phyloP scores from a whole-genome alignment of 345 rosid genomes.

The Gossypium anomalum region DNA sequence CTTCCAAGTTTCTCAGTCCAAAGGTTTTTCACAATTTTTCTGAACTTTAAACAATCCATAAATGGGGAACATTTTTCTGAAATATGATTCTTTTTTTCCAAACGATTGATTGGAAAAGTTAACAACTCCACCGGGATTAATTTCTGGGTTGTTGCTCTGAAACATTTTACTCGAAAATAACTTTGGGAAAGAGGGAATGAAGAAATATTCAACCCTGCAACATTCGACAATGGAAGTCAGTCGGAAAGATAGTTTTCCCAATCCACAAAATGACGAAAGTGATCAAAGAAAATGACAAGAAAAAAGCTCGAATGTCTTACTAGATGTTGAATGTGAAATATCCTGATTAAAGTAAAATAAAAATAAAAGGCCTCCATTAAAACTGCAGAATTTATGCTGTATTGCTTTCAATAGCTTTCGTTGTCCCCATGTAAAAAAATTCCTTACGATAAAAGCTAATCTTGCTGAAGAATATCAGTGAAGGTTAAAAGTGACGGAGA shows the following conservation, averaged over 20 bases:
- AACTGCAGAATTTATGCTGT: not conserved
- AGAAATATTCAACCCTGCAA: no score
- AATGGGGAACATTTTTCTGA: no score
- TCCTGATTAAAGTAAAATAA: no score
- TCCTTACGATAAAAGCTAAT: not conserved
- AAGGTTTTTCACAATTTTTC: no score
- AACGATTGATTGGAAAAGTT: no score
- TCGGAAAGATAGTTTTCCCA: not conserved
- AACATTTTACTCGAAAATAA: no score
- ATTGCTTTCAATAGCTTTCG: not conserved
- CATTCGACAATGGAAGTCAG: not conserved
- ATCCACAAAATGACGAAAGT: not conserved
- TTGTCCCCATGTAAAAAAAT: not conserved
- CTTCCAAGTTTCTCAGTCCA: no score
- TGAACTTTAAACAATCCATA: no score
- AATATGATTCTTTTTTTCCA: no score
- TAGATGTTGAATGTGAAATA: not conserved
- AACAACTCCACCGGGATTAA: no score
- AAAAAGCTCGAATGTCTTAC: not conserved
- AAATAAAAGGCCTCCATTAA: not conserved
- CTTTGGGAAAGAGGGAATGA: not conserved
- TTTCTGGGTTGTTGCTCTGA: no score
- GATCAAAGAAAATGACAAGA: not conserved
- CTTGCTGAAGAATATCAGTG: not conserved
- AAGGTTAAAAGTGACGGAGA: not conserved